Base-by-base conservation (phyloP, 768 basidiomycete genomes). In the Pluteus cervinus region DNA sequence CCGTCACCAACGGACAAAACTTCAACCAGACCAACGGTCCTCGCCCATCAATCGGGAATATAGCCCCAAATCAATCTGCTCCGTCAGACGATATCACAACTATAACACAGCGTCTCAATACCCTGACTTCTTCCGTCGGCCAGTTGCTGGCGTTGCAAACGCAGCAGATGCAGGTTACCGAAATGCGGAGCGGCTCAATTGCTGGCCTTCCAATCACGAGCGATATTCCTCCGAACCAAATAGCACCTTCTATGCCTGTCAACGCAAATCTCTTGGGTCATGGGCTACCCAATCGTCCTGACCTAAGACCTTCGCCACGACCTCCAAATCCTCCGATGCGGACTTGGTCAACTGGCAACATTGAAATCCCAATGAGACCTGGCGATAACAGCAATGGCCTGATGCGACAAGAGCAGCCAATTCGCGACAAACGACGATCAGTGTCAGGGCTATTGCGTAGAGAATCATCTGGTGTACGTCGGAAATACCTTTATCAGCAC, bases 81-180 rank as follows among this genome's bases (percentile, higher is more conserved):
- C 75, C 79, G 26, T 54, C 68, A 17, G 84, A 89, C 57, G 86
- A 88, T 56, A 76, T 87, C 40, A 66, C 73, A 7, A 73, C 79
- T 35, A 86, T 89, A 29, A 82, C 84, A 7, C 84, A 85, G 49
- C 76, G 86, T 26, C 66, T 92, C 38, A 83, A 79, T 53, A 81
- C 80, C 7, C 63, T 92, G 49, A 86, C 86, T 12, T 79, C 83
- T 2, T 89, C 89, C 6, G 88, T 92, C 36, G 83, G 87, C 16
- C 87, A 89, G 55, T 70, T 92, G 17, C 73, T 91, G 7, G 82
- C 84, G 2, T 56, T 88, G 29, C 86, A 87, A 55, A 87, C 85
- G 2, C 85, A 87, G 47, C 75, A 76, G 45, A 61, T 81, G 16
- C 81, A 82, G 43, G 65, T 56, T 25, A 39, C 61, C 18, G 66